Base-by-base conservation (phyloP, 768 basidiomycete genomes). In the Russula griseocarnosa region DNA sequence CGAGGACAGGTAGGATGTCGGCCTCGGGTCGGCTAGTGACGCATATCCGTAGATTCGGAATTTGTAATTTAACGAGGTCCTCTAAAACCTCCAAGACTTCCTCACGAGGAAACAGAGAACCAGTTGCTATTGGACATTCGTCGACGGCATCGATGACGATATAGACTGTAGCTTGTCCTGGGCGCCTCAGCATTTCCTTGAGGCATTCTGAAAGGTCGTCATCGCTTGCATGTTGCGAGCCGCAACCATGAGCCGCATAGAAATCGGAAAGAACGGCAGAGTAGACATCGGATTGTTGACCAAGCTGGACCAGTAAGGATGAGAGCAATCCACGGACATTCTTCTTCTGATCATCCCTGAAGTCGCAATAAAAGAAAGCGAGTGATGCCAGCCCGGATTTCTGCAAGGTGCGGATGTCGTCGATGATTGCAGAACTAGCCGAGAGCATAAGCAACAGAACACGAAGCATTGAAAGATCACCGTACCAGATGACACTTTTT, bases 301-400 rank as follows among this genome's bases (percentile, higher is more conserved):
- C 42, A 22, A 58, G 55, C 18, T 62, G 62, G 30, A 20, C 7
- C 3, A 62, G 20, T 3, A 57, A 40, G 1, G 61, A 62, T 10
- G 55, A 57, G 20, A 62, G 55, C 2, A 62, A 24, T 0, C 44
- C 62, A 20, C 18, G 55, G 2, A 26, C 5, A 3, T 50, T 5
- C 24, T 57, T 54, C 14, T 62, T 62, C 47, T 57, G 7, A 8
- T 47, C 38, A 11, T 57, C 55, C 28, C 55, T 42, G 38, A 58
- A 62, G 22, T 57, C 62, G 13, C 36, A 62, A 26, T 40, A 62
- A 6, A 62, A 58, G 40, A 56, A 62, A 0, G 50, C 62, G 13
- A 62, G 47, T 5, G 10, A 51, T 2, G 62, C 62, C 1, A 24
- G 16, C 14, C 62, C 62, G 0, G 49, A 36, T 20, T n/a, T 30